phyloP scores from a whole-genome alignment of 306 rosid species.

The Pachyrhizus erosus region DNA sequence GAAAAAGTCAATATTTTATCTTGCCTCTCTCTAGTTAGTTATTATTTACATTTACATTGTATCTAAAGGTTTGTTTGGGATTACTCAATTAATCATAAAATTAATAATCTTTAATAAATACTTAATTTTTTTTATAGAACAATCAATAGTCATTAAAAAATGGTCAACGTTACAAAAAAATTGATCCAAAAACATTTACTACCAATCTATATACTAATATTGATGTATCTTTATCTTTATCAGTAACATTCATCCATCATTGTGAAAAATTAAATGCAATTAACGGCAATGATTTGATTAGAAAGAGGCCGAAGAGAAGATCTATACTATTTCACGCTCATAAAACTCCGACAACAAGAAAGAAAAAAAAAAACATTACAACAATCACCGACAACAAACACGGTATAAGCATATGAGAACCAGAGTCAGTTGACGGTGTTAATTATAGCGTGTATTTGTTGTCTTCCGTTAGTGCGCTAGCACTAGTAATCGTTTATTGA shows the following conservation, averaged over 20 bases:
- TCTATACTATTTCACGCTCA: too few species aligned
- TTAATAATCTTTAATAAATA: too few species aligned
- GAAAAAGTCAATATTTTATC: too few species aligned
- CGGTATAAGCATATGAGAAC: neutral
- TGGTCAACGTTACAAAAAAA: too few species aligned
- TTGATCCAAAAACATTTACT: too few species aligned
- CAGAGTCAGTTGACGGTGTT: neutral
- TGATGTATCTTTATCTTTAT: too few species aligned
- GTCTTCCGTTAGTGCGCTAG: neutral
- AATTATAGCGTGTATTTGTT: neutral
- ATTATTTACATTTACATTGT: neutral
- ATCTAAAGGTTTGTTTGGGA: neutral
- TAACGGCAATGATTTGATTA: neutral
- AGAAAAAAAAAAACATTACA: neutral
- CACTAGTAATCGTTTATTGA: neutral
- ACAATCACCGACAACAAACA: slow-evolving; percentile 32
- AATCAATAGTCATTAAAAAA: too few species aligned
- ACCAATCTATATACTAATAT: too few species aligned
- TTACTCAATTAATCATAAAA: too few species aligned
- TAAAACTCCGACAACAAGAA: neutral
- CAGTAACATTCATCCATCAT: too few species aligned
- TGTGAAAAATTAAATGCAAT: neutral
- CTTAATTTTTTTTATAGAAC: too few species aligned
- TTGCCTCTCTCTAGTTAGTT: neutral
- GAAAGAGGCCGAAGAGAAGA: neutral